phyloP scores from a whole-genome alignment of 2,329 filamentous ascomycete genomes.

The Seiridium cupressi region DNA sequence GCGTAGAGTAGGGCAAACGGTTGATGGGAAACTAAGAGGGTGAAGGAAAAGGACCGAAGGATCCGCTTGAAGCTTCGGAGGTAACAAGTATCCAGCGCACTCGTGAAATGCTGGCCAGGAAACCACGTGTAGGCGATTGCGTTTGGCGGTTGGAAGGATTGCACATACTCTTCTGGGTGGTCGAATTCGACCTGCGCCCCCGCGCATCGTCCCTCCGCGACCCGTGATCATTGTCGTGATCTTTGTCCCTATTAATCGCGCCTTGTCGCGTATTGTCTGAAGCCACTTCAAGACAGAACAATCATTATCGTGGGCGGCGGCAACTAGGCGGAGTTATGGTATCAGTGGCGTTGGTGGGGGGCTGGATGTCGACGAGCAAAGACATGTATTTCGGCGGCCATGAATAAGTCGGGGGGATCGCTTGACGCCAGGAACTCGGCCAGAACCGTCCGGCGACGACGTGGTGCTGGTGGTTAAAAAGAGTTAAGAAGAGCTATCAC shows the following conservation, averaged over 20 bases:
- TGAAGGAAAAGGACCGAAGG: too few species aligned
- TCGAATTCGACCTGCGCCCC: constrained; percentile 27
- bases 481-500: too few species aligned
- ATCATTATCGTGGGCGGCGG: neutral
- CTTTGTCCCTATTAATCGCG: neutral
- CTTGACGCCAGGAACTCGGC: neutral
- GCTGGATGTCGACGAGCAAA: neutral
- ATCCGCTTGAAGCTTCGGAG: too few species aligned
- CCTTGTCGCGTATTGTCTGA: too few species aligned
- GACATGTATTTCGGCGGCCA: neutral
- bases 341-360: neutral
- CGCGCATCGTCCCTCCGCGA: constrained; percentile 26
- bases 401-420: neutral
- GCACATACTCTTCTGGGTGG: constrained; percentile 29
- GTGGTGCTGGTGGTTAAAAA: too few species aligned
- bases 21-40: too few species aligned
- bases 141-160: neutral
- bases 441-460: too few species aligned
- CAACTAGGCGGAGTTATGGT: too few species aligned
- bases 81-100: too few species aligned
- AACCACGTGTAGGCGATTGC: too few species aligned
- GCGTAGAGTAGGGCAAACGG: too few species aligned
- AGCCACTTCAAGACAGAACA: neutral
- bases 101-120: neutral
- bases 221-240: constrained; percentile 27